Conservation (phyloP, 2,329 filamentous ascomycete genomes). For the Neofusicoccum laricinum region DNA sequence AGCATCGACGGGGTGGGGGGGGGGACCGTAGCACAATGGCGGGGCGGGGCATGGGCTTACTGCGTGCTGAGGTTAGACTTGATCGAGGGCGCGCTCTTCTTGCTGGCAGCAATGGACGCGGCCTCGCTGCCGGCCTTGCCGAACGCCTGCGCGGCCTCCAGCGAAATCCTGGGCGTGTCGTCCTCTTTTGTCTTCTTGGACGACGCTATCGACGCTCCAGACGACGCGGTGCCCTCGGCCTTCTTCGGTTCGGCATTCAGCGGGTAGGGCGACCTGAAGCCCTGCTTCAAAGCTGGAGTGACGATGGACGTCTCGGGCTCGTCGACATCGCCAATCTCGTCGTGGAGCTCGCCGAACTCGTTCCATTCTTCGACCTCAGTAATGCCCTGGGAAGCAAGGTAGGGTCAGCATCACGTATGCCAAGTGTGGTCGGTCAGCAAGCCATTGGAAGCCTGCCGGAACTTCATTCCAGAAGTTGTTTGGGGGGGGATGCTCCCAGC, state of each 20-base stretch:
- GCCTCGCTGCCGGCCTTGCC: constrained; percentile 36
- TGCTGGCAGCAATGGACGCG: constrained; percentile 34
- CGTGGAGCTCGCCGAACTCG: constrained; percentile 91
- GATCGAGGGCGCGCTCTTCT: constrained; percentile 30
- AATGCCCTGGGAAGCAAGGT: constrained; percentile 62
- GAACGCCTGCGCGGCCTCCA: constrained; percentile 35
- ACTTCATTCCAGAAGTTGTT: background rate
- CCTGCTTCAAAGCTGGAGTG: constrained; percentile 29
- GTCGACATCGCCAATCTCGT: constrained; percentile 65
- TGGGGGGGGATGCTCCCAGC: background rate
- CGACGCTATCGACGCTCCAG: constrained; percentile 16
- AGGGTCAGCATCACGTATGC: background rate
- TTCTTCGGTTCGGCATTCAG: constrained; percentile 8
- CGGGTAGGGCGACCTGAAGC: constrained; percentile 22
- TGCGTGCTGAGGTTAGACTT: constrained; percentile 34
- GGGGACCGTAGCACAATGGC: constrained; percentile 1
- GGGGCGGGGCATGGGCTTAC: constrained; percentile 12
- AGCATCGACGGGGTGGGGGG: constrained; percentile 1
- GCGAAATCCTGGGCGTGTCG: constrained; percentile 24
- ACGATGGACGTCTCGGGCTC: constrained; percentile 21
- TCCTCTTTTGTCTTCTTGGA: constrained; percentile 23
- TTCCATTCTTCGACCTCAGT: constrained; percentile 98
- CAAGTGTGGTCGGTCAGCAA: too few relatives aligned
- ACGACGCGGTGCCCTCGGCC: constrained; percentile 16
- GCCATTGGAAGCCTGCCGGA: background rate